Evolutionary conservation across 1,139 yeast species (phyloP).

Genomic region (Lodderomyces metapsilosis): DNA sequence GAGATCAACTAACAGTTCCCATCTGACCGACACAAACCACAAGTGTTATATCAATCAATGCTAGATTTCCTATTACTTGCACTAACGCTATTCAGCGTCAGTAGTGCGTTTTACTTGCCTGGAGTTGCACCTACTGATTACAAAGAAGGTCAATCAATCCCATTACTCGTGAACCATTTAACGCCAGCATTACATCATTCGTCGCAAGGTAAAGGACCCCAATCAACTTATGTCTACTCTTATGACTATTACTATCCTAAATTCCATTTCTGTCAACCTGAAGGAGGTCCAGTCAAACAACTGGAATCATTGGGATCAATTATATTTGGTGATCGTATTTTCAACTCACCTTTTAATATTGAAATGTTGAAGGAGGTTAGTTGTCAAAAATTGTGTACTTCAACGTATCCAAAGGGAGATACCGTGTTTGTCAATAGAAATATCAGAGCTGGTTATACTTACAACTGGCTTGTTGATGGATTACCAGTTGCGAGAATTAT

Average conservation of each 20-base stretch:
- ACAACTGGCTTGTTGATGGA: conserved; percentile 94
- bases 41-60: conserved; percentile 2
- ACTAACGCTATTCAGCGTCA: conserved; percentile 6
- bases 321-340: conserved; percentile 92
- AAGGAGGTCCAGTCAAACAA: conserved; percentile 67
- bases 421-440: conserved; percentile 72
- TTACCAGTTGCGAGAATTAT: conserved; percentile 79
- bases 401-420: conserved; percentile 61
- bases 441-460: conserved; percentile 77
- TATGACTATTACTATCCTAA: conserved; percentile 84
- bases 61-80: conserved; percentile 2
- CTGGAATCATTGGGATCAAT: conserved; percentile 91
- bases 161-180: conserved; percentile 82
- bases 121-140: conserved; percentile 95
- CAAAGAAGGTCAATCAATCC: conserved; percentile 65
- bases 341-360: conserved; percentile 84
- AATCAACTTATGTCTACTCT: conserved; percentile 62
- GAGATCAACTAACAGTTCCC: no score
- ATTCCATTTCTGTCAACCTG: conserved; percentile 82
- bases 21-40: no score
- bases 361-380: conserved; percentile 69
- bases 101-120: conserved; percentile 77
- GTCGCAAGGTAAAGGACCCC: conserved; percentile 24
- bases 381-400: conserved; percentile 65
- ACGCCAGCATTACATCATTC: conserved; percentile 70